Evolutionary conservation across 345 rosid genomes (phyloP).

Genomic region (Ceriops tagal): DNA sequence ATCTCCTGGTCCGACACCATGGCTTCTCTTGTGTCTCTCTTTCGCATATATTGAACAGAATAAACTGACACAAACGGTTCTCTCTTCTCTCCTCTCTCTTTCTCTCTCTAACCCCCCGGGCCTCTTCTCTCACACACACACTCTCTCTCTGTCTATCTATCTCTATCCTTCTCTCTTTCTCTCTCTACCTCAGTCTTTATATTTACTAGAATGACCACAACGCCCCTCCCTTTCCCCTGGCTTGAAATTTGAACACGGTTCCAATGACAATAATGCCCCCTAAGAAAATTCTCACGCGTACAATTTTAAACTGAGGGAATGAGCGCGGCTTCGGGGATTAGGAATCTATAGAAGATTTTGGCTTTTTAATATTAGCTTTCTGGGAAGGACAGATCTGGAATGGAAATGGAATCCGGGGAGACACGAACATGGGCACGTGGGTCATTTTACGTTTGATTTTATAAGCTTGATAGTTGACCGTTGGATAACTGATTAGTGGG

Average conservation of each 20-base stretch:
- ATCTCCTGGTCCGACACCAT: constrained; percentile 88
- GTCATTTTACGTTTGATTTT: background rate
- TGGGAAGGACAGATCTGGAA: no score
- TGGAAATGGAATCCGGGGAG: no score
- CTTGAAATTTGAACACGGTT: background rate
- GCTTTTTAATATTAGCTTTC: no score
- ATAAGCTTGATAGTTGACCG: constrained; percentile 8
- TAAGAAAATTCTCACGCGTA: no score
- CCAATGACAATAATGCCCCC: no score
- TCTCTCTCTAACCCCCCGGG: constrained; percentile 7
- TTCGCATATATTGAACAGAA: constrained; percentile 38
- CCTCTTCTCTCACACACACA: background rate
- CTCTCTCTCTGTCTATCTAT: constrained; percentile 4
- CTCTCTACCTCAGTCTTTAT: background rate
- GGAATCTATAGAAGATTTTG: no score
- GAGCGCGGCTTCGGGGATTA: no score
- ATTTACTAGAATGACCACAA: background rate
- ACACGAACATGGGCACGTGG: background rate
- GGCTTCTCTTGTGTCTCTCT: constrained; percentile 8
- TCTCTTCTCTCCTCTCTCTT: constrained; percentile 24
- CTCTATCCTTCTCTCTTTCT: background rate
- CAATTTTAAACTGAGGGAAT: no score
- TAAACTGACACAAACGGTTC: constrained; percentile 31
- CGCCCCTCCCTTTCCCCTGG: background rate
- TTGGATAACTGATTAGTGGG: constrained; percentile 16